phyloP scores from a whole-genome alignment of 163 green algal species.

The Chlorella variabilis region DNA sequence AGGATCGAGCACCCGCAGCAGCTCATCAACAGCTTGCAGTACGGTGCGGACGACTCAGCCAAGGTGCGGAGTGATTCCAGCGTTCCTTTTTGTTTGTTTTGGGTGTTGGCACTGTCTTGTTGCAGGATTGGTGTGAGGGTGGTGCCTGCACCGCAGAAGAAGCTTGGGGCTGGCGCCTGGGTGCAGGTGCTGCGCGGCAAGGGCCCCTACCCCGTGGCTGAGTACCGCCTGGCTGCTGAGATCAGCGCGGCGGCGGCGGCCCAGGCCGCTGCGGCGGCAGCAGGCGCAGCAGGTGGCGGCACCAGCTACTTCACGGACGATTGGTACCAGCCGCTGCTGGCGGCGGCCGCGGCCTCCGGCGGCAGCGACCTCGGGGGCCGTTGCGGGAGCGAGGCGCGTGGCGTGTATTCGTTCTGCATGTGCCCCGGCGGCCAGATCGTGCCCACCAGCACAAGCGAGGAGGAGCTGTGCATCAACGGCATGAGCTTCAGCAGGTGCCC shows the following conservation, averaged over 20 bases:
- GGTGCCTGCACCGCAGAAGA: too few species aligned
- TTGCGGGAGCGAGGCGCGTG: conserved; percentile 25
- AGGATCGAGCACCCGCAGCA: conserved; percentile 79
- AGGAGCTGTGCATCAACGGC: conserved; percentile 89
- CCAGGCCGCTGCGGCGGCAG: background rate
- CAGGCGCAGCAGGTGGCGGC: background rate
- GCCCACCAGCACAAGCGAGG: conserved; percentile 56
- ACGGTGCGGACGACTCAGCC: conserved; percentile 59
- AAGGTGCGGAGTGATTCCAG: background rate
- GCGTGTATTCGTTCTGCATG: conserved; percentile 92
- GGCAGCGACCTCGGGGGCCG: background rate
- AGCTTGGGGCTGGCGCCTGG: too few species aligned
- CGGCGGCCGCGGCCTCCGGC: background rate
- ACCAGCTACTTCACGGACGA: background rate
- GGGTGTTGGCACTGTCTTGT: too few species aligned
- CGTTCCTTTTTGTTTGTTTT: too few species aligned
- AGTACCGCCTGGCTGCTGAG: conserved; percentile 73
- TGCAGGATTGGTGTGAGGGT: conserved; percentile 4
- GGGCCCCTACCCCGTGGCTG: conserved; percentile 75
- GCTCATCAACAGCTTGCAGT: conserved; percentile 78
- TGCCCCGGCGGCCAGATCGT: conserved; percentile 82
- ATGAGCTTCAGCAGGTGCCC: conserved; percentile 78
- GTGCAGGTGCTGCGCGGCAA: conserved; percentile 67
- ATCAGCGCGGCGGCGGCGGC: conserved; percentile 17
- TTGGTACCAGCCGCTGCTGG: conserved; percentile 25